phyloP scores from a whole-genome alignment of 2,329 filamentous ascomycete genomes.

The Monosporascus sp. region DNA sequence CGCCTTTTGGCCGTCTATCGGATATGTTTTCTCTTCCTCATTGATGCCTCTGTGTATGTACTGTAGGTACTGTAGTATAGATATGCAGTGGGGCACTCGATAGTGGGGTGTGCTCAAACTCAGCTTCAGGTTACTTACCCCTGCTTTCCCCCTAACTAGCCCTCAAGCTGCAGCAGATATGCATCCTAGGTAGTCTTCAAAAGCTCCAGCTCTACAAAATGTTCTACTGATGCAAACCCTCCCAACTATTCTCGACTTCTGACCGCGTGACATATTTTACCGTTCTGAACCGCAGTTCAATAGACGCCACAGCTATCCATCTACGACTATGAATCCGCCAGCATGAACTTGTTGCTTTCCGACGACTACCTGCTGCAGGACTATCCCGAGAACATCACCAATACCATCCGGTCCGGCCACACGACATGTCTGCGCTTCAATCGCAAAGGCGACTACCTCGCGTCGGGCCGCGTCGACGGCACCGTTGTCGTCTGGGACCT shows the following conservation, averaged over 20 bases:
- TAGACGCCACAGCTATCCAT: conserved; percentile 1
- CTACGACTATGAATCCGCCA: conserved; percentile 15
- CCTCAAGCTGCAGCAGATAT: neutral
- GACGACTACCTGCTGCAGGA: conserved; percentile 66
- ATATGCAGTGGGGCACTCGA: no score
- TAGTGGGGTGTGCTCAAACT: no score
- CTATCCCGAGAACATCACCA: conserved; percentile 85
- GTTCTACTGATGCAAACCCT: neutral
- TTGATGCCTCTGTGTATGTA: no score
- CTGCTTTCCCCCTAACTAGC: no score
- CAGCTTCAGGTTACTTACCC: no score
- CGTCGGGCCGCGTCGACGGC: conserved; percentile 88
- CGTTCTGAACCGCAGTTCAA: conserved; percentile 1
- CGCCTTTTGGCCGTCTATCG: no score
- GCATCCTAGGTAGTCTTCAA: neutral
- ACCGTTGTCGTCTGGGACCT: conserved; percentile 95
- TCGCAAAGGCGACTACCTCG: conserved; percentile 87
- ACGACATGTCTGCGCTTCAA: conserved; percentile 77
- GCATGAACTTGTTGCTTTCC: conserved; percentile 55
- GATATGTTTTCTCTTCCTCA: no score
- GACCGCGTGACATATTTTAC: no score
- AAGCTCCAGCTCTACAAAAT: neutral
- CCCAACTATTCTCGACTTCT: no score
- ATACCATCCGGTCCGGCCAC: conserved; percentile 71
- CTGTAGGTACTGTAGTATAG: no score